Evolutionary conservation across 805 yeast genomes (phyloP).

Genomic region (Schwanniomyces polymorphus): DNA sequence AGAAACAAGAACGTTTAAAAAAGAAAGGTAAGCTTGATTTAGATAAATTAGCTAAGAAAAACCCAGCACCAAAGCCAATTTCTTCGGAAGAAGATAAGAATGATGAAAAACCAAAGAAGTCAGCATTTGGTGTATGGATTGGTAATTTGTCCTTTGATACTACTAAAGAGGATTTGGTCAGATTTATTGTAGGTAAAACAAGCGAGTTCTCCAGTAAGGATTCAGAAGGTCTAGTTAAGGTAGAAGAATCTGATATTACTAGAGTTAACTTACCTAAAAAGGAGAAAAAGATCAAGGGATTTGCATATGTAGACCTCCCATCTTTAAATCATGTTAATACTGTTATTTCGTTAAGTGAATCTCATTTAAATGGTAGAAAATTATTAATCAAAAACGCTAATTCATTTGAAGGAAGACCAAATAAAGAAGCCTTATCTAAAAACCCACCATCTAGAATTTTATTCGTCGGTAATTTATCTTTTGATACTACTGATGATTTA

Average conservation of each 20-base stretch:
- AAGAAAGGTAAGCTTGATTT: constrained; percentile 78
- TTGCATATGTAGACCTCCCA: constrained; percentile 85
- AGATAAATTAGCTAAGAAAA: constrained; percentile 49
- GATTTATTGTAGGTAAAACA: constrained; percentile 65
- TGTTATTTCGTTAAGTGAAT: constrained; percentile 70
- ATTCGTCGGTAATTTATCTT: constrained; percentile 91
- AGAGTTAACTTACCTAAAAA: constrained; percentile 82
- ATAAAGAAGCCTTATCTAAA: constrained; percentile 51
- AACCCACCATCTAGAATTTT: constrained; percentile 88
- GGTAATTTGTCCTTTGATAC: constrained; percentile 91
- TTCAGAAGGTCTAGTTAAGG: constrained; percentile 22
- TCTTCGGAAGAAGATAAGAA: constrained; percentile 26
- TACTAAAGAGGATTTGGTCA: constrained; percentile 65
- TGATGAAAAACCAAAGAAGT: constrained; percentile 35
- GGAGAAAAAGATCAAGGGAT: constrained; percentile 73
- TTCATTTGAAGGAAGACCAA: constrained; percentile 87
- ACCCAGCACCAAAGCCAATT: constrained; percentile 41
- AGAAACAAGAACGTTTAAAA: constrained; percentile 82
- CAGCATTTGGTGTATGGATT: constrained; percentile 84
- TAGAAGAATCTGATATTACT: constrained; percentile 60
- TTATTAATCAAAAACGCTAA: constrained; percentile 78
- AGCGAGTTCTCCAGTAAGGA: constrained; percentile 20
- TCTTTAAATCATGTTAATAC: constrained; percentile 57
- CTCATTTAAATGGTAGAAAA: constrained; percentile 77
- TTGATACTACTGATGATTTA: constrained; percentile 82